Percentiles rank a stretch among this genome's conserved stretches.
These are phyloP conservation scores for Cyberlindnera japonica DNA, from an alignment of 805 yeast species.

Conservation along the genomic window DNA sequence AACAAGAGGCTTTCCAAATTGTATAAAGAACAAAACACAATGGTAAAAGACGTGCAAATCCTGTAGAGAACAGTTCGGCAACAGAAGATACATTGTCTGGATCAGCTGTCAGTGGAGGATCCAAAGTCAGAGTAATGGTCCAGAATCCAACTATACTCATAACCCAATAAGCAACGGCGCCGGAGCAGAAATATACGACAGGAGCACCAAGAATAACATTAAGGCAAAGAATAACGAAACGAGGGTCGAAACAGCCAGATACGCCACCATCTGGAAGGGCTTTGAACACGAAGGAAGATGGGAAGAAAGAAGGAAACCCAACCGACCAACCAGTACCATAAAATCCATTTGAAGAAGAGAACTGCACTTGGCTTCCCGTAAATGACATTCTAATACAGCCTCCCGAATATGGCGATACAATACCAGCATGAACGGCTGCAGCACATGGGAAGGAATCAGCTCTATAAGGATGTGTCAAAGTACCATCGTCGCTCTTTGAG, in stretches of 20 bases:
- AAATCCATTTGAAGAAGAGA: constrained; percentile 45
- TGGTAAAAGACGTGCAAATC: constrained; percentile 74
- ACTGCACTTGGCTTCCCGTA: constrained; percentile 48
- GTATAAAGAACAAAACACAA: constrained; percentile 65
- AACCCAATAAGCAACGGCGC: constrained; percentile 57
- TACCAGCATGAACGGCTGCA: constrained; percentile 84
- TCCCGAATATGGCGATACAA: constrained; percentile 67
- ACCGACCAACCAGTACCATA: constrained; percentile 50
- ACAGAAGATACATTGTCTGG: constrained; percentile 49
- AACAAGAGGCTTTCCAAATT: constrained; percentile 57
- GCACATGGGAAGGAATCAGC: constrained; percentile 90
- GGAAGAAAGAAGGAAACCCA: constrained; percentile 67
- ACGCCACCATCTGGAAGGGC: constrained; percentile 34
- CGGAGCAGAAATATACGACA: constrained; percentile 46
- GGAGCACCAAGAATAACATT: constrained; percentile 65
- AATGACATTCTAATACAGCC: constrained; percentile 70
- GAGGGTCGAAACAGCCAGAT: constrained; percentile 65
- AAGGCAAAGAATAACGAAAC: constrained; percentile 50
- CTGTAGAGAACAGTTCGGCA: constrained; percentile 63
- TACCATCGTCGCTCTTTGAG: constrained; percentile 21
- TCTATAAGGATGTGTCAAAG: constrained; percentile 61
- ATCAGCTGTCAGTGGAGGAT: constrained; percentile 68
- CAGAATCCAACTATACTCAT: constrained; percentile 68
- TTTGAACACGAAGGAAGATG: constrained; percentile 64
- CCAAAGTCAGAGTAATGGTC: constrained; percentile 73